Evolutionary conservation across 768 basidiomycete genomes (phyloP), one percentile per base, ranked within the genome.

Genomic region (Suillus spraguei): DNA sequence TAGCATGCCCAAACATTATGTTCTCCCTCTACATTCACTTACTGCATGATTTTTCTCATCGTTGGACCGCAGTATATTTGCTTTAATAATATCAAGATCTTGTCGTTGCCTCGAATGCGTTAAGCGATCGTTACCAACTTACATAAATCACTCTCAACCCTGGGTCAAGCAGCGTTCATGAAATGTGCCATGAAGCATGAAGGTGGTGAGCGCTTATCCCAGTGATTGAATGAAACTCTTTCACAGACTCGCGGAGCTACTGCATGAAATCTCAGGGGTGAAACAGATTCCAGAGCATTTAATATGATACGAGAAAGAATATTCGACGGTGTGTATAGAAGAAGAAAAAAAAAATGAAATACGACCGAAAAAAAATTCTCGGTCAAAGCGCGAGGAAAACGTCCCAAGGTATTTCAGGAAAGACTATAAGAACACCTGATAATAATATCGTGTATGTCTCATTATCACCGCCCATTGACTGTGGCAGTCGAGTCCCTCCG

Each of bases 401-500:
- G 38, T 58, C 38, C 55, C 24, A 17, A 41, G 39, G 6, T 58
- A 39, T 41, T 58, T 39, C 38, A 41, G 28, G 16, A 41, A 58
- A 24, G 17, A 22, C 38, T 2, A 28, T 39, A 13, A 24, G 24
- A 58, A 58, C 56, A 41, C 39, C 55, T 36, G 22, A 17, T 17
- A 56, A 24, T 38, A 56, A 38, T 38, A 38, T 38, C 28, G 16
- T 39, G 22, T 38, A 24, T 38, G 14, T 58, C 24, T 41, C 56
- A 28, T 58, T 66, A 64, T 79, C 71, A 83, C 64, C 79, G 79
- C 32, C 90, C 91, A 69, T 90, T 91, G 63, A 91, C 79, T 24
- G 89, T 90, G 58, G 88, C 86, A 32, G 83, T 81, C 11, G 90
- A 91, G 68, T 91, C 89, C 76, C 88, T 81, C 65, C 87, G 80